These are phyloP conservation scores for Phytophthora foliorum DNA, from an alignment of 352 stramenopile species.

Conservation along the genomic window DNA sequence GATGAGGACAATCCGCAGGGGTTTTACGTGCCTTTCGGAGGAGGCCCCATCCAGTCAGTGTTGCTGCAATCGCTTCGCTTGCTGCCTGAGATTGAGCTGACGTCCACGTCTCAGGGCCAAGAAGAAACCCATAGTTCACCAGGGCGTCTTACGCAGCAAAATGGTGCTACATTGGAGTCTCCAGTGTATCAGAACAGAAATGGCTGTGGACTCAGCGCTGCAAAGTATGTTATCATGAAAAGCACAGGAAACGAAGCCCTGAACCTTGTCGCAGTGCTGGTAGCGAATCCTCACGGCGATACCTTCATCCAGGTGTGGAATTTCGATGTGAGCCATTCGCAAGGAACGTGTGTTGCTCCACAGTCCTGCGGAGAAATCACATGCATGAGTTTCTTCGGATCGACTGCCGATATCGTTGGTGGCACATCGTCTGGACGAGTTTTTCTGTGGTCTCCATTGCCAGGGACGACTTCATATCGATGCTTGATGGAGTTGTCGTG, in stretches of 20 bases:
- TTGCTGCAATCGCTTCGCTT: constrained; percentile 68
- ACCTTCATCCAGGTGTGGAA: constrained; percentile 84
- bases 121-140: background rate
- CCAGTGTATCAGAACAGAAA: background rate
- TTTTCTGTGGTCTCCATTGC: constrained; percentile 53
- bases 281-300: constrained; percentile 47
- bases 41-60: constrained; percentile 61
- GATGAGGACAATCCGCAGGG: constrained; percentile 78
- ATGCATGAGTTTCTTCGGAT: constrained; percentile 61
- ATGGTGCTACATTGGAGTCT: background rate
- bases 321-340: constrained; percentile 72
- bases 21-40: constrained; percentile 77
- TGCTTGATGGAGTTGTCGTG: constrained; percentile 31
- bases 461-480: constrained; percentile 36
- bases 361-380: constrained; percentile 55
- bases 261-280: constrained; percentile 58
- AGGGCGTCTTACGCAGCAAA: background rate
- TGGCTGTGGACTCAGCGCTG: background rate
- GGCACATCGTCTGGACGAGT: constrained; percentile 57
- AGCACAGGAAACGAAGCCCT: constrained; percentile 63
- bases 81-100: constrained; percentile 32
- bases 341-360: constrained; percentile 62
- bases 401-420: constrained; percentile 55
- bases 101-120: background rate
- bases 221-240: constrained; percentile 59